Percentiles rank a stretch among this genome's conserved stretches.
These are phyloP conservation scores for Cryoendolithus antarcticus DNA, from an alignment of 2,329 filamentous ascomycete genomes.

Conservation along the genomic window DNA sequence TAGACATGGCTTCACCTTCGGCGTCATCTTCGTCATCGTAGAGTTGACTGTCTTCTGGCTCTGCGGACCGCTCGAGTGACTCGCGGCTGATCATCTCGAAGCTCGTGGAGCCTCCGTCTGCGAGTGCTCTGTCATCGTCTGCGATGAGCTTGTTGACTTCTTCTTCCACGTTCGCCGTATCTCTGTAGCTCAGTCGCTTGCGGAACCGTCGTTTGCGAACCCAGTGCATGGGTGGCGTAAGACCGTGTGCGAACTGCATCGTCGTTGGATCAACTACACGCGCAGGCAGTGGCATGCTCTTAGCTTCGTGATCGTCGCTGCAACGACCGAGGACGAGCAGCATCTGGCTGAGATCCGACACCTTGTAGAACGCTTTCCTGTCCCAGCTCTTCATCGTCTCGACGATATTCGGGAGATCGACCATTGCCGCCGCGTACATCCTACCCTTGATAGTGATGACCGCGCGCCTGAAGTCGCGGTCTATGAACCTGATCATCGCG, in stretches of 20 bases:
- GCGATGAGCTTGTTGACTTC: slow-evolving; percentile 62
- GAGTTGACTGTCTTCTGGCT: slow-evolving; percentile 15
- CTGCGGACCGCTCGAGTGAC: slow-evolving; percentile 29
- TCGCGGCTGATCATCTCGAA: slow-evolving; percentile 29
- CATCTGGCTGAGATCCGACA: slow-evolving; percentile 82
- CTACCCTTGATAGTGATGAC: slow-evolving; percentile 57
- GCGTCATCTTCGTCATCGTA: slow-evolving; percentile 21
- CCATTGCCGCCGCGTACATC: slow-evolving; percentile 63
- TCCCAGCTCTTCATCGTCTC: slow-evolving; percentile 94
- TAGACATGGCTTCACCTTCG: slow-evolving; percentile 19
- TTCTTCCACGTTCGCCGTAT: slow-evolving; percentile 74
- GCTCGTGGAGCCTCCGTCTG: slow-evolving; percentile 38
- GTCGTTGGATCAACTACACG: slow-evolving; percentile 54
- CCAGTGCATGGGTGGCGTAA: slow-evolving; percentile 81
- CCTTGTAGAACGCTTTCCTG: slow-evolving; percentile 75
- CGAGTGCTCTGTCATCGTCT: slow-evolving; percentile 46
- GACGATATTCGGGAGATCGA: slow-evolving; percentile 76
- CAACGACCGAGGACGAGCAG: slow-evolving; percentile 63
- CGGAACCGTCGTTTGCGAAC: slow-evolving; percentile 72
- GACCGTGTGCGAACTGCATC: slow-evolving; percentile 68
- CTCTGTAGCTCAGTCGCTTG: slow-evolving; percentile 67
- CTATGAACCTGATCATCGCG: slow-evolving; percentile 68
- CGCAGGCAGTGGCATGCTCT: slow-evolving; percentile 45
- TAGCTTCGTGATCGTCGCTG: slow-evolving; percentile 40
- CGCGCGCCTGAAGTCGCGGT: slow-evolving; percentile 59